Conservation (phyloP, 83 land plant species). For the Picea abies region DNA sequence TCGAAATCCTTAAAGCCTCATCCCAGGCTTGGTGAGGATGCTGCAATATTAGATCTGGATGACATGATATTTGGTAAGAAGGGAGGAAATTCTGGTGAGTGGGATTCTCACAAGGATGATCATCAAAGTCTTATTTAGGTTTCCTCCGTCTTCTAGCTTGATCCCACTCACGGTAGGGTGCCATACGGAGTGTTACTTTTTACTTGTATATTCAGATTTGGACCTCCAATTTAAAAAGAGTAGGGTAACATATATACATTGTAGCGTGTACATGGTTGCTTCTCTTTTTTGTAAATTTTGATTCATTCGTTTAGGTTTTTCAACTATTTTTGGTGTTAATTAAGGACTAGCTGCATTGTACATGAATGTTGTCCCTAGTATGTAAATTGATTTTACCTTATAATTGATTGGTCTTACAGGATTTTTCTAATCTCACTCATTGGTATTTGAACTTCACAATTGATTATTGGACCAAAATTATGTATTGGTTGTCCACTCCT, state of each 20-base stretch:
- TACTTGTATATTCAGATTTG: slow-evolving; percentile 15
- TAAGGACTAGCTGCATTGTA: background rate
- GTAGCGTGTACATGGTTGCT: slow-evolving; percentile 8
- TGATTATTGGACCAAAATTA: background rate
- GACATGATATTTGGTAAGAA: slow-evolving; percentile 19
- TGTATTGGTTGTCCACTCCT: background rate
- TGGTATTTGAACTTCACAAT: background rate
- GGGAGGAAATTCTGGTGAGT: slow-evolving; percentile 10
- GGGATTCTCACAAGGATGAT: slow-evolving; percentile 12
- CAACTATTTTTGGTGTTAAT: background rate
- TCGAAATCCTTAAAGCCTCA: background rate
- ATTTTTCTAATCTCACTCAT: background rate
- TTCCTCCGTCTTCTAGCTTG: background rate
- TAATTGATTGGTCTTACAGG: background rate
- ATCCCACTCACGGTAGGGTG: too few species aligned
- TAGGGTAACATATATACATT: background rate
- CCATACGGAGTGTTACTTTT: background rate
- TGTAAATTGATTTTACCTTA: background rate
- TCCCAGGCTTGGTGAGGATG: slow-evolving; percentile 17
- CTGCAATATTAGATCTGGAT: slow-evolving; percentile 14
- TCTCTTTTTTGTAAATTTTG: background rate
- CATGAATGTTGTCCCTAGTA: background rate
- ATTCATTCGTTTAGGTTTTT: slow-evolving; percentile 2
- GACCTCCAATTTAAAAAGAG: background rate
- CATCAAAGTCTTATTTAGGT: slow-evolving; percentile 13